A percentile compares a stretch with the other conserved stretches of the same genome.
These are phyloP conservation scores for Plasmodium ovale DNA, from an alignment of 169 alveolate genomes.

Conservation along the genomic window DNA sequence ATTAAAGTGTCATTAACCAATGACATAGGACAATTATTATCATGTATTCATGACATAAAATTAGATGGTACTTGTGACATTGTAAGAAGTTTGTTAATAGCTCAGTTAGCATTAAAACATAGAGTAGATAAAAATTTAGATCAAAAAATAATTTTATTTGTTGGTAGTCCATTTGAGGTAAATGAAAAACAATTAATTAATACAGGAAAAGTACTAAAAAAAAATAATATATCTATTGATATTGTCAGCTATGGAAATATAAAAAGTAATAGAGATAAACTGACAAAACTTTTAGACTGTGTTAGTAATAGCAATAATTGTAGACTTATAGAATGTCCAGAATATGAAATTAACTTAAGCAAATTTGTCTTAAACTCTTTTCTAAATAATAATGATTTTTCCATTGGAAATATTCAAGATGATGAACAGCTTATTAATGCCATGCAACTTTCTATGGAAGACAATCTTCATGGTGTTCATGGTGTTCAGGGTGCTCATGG, in stretches of 20 bases:
- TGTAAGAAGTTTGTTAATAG: conserved; percentile 92
- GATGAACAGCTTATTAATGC: conserved; percentile 45
- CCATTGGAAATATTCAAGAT: conserved; percentile 35
- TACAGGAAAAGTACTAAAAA: conserved; percentile 94
- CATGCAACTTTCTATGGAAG: conserved; percentile 44
- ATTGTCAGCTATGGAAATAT: conserved; percentile 91
- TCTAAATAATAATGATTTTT: conserved; percentile 24
- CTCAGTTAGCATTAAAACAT: conserved; percentile 97
- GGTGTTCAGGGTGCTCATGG: too few relatives aligned
- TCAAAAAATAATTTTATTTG: conserved; percentile 95
- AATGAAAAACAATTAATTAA: conserved; percentile 64
- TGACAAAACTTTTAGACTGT: conserved; percentile 87
- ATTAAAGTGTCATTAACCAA: conserved; percentile 94
- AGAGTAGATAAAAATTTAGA: conserved; percentile 94
- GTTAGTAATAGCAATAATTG: conserved; percentile 88
- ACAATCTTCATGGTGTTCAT: neutral
- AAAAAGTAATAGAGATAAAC: conserved; percentile 86
- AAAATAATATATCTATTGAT: conserved; percentile 95
- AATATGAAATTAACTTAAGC: conserved; percentile 77
- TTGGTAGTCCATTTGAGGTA: conserved; percentile 94
- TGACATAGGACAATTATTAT: conserved; percentile 92
- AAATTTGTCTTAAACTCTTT: conserved; percentile 40
- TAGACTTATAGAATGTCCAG: conserved; percentile 89
- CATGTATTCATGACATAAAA: conserved; percentile 87
- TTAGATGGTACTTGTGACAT: conserved; percentile 93